Evolutionary conservation across 371 early-diverging fungal genomes (phyloP), one percentile per base, ranked within the genome.

Genomic region (Conidiobolus incongruus): DNA sequence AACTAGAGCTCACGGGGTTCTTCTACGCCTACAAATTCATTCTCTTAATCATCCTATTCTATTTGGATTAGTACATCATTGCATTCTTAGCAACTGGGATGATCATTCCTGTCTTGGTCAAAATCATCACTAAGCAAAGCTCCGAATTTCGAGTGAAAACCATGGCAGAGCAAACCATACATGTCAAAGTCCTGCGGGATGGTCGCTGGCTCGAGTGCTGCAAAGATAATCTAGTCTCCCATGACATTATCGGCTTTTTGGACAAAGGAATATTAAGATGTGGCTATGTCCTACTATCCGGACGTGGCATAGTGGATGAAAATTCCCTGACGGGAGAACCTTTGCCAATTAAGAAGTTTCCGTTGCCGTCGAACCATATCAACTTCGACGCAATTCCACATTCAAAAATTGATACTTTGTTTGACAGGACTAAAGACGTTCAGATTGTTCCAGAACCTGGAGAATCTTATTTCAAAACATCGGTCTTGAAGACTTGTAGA

Each of bases 21-120:
- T n/a, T n/a, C n/a, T n/a, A n/a, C n/a, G 70, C 72, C 36, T 84
- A 80, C 50, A 81, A 84, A 53, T 57, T 77, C 33, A 66, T 75
- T 46, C 61, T 62, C n/a, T 63, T 84, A 34, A 72, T 72, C 72
- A 62, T 77, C 11, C 81, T 75, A 52, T 75, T 73, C 55, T 72
- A 75, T 55, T 67, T 71, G 49, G 68, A 63, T 34, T 80, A 78
- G 58, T 83, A 68, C 63, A 61, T 67, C 48, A 77, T 83, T 40
- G 83, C 74, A 45, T 44, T 79, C 11, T 77, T 80, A 13, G 69
- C 79, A 35, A 74, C 75, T 2, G 60, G 59, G 44, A 73, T 83
- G 31, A 71, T 81, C 3, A 34, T 69, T 0, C 75, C 83, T 2
- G 83, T 79, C 0, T 20, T 76, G 16, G 62, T 70, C 53, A 79